Base-by-base conservation (phyloP, 495 filamentous ascomycete species). In the Penicillium macrosclerotiorum region DNA sequence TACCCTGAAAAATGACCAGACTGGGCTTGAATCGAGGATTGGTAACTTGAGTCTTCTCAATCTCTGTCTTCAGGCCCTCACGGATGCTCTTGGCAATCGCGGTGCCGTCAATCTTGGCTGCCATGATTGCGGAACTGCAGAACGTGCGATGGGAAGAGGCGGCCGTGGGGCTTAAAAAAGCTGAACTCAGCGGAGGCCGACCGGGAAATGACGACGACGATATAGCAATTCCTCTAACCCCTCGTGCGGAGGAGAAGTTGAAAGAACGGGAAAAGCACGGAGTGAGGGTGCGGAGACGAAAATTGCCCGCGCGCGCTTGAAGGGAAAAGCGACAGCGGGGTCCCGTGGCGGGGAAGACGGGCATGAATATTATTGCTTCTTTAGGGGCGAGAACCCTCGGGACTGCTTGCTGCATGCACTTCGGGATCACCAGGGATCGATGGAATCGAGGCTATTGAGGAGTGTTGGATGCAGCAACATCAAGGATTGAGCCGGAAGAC, bases 41-140 rank as follows among this genome's bases (percentile, higher is more conserved):
- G 16, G 72, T 67, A 69, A 80, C 75, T 67, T 96, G 92, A 55
- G 79, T 84, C 59, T 87, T 72, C 58, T 81, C 80, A 65, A 98
- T 95, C 63, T 95, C 82, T 24, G 68, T 68, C 59, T 83, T 83
- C 49, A 98, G 76, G 19, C 75, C 76, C 68, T 86, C 86, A 38
- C 93, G 83, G 59, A 98, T 95, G 51, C 68, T 79, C 72, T 88
- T 91, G 33, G 94, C 94, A 71, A 96, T 91, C 52, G 87, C 88
- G 22, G 87, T 96, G 66, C 93, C 93, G 72, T 98, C 92, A 60
- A 98, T 93, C 75, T 88, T 96, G 60, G 82, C 79, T 49, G 89
- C 92, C 54, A 82, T 80, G 89, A 94, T 95, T 45, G 73, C 72
- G 53, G 65, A 61, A 26, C 59, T 68, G 46, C 77, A 81, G 55